Evolutionary conservation across 176 grass and related monocot species (phyloP), one percentile per base, ranked within the genome.

Genomic region (Oryza longistaminata): DNA sequence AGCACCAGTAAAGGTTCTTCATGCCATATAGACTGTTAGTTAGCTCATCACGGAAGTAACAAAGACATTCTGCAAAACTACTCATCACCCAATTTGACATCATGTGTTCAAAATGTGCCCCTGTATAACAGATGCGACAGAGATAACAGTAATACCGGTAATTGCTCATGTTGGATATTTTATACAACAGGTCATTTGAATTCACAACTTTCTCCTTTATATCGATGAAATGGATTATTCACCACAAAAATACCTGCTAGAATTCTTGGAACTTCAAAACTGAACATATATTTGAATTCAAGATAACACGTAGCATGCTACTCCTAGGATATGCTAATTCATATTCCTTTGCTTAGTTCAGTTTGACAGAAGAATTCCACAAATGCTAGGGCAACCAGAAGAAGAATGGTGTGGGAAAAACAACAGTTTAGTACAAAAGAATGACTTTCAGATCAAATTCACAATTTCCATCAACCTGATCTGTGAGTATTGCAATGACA

Each of bases 221-320:
- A 53, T 70, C 13, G 24, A 14, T 40, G 26, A 13, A 35, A 76
- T 61, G 21, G 7, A 24, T 52, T 70, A 43, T 43, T 42, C 7
- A 42, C 8, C 40, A 42, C 40, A 42, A 42, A 12, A 15, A 6
- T 2, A 64, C 40, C 8, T 9, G 75, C 4, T 42, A 55, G 24
- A 12, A 64, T 44, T 35, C 44, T 9, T 7, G 11, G 62, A 66
- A 79, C 43, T 21, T 35, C 44, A 66, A 11, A 78, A 45, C 22
- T 66, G 77, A 10, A 25, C n/a, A 19, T 48, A 67, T 81, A 45
- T 29, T 68, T 81, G 29, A 81, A 78, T 11, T 64, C 12, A 10
- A 53, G 52, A 69, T 70, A 70, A 53, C 6, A 81, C 1, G 31
- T 39, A 55, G 10, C 9, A 9, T 52, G 49, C 27, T 81, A 50